Percentiles rank a stretch among this genome's conserved stretches.
Conservation (phyloP, 495 filamentous ascomycete species). For the Xylaria telfairii region DNA sequence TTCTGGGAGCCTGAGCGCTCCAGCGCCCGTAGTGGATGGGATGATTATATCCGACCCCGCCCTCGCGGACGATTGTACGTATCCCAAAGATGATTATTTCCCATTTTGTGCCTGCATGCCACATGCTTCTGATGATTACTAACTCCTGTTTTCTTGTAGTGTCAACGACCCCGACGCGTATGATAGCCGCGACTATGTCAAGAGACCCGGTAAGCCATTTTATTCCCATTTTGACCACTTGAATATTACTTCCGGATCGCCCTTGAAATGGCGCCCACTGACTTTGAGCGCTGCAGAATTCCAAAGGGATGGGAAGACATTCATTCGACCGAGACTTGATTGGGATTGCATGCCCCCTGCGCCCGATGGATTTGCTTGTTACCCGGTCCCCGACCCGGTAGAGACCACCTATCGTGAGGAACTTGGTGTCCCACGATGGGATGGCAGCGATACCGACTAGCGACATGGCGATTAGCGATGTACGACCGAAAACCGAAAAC, state of each 20-base stretch:
- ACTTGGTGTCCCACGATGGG: background rate
- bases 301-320: background rate
- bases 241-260: background rate
- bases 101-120: background rate
- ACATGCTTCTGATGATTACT: background rate
- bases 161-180: background rate
- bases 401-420: background rate
- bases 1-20: constrained; percentile 1
- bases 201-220: background rate
- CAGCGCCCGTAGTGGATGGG: constrained; percentile 6
- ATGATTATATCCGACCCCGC: background rate
- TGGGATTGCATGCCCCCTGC: background rate
- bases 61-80: constrained; percentile 2
- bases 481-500: background rate
- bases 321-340: background rate
- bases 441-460: constrained; percentile 1
- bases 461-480: background rate
- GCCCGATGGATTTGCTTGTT: background rate
- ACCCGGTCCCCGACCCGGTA: background rate
- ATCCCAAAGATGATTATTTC: background rate
- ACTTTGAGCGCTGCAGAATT: background rate
- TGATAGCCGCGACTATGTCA: background rate
- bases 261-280: background rate
- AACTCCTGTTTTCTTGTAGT: background rate
- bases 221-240: background rate